Base-by-base conservation (phyloP, 164 flowering plant genomes). In the Macadamia tetraphylla region DNA sequence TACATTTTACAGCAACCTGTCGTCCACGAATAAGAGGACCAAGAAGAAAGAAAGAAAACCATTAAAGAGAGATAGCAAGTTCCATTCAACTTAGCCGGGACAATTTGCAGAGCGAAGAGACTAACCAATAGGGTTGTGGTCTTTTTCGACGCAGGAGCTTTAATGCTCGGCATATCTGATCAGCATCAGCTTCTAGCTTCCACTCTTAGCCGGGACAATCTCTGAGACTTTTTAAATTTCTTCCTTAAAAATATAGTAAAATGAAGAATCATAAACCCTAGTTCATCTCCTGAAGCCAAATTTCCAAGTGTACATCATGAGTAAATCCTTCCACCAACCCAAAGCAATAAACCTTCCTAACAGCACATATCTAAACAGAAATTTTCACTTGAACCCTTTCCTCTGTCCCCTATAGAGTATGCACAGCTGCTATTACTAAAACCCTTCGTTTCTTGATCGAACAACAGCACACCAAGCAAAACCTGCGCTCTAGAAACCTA, bases 1-100 rank as follows among this genome's bases (percentile, higher is more conserved):
- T 78, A 71, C 98, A 92, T 82, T 88, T 92, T 17, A 92, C 89
- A 29, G 90, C 91, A 71, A 92, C 96, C 98, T 92, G 75, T 3
- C 62, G 44, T 10, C 17, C 51, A 75, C n/a, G 51, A 71, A 12
- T n/a, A 59, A 9, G 13, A 58, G 5, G 40, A 35, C 40, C 40
- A 35, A 52, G 2, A 14, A 6, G 55, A 62, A 56, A 6, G 14
- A 60, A 64, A 49, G 2, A 35, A 61, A 40, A 42, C 62, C 6
- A 42, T 29, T 9, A 30, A 65, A 9, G 17, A 17, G 3, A 29
- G 35, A 1, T 4, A 60, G 30, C 61, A 67, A 60, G 44, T 63
- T 40, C 29, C 63, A 62, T 49, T 32, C 13, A 67, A 60, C 35
- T 14, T 30, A 62, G 14, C 11, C 49, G 61, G 53, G 15, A 57